Percentiles rank a stretch among this genome's conserved stretches.
These are phyloP conservation scores for Colletotrichum caudatum DNA, from an alignment of 2,329 filamentous ascomycete genomes.

Conservation along the genomic window DNA sequence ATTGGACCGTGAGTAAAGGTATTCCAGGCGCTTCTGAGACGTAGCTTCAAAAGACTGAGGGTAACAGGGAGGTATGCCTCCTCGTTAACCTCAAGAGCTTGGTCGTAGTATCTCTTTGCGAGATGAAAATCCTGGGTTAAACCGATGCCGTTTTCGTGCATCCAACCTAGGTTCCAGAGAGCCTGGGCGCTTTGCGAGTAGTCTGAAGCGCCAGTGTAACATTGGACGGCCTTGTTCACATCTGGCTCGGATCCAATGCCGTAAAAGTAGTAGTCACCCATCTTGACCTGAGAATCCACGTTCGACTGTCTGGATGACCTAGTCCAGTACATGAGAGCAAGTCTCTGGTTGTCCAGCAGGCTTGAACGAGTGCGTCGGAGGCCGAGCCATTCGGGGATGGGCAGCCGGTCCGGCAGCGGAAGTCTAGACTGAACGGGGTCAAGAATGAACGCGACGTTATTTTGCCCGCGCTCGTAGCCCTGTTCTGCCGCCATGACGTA, in stretches of 20 bases:
- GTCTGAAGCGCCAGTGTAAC: slow-evolving; percentile 93
- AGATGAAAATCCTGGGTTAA: slow-evolving; percentile 96
- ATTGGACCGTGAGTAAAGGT: slow-evolving; percentile 89
- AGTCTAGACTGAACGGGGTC: slow-evolving; percentile 77
- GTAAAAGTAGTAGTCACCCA: slow-evolving; percentile 95
- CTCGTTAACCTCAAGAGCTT: slow-evolving; percentile 88
- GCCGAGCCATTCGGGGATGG: slow-evolving; percentile 41
- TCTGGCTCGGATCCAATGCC: slow-evolving; percentile 81
- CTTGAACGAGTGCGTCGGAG: slow-evolving; percentile 39
- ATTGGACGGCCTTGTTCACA: slow-evolving; percentile 88
- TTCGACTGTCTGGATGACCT: slow-evolving; percentile 93
- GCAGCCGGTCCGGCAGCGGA: slow-evolving; percentile 58
- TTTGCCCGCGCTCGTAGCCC: slow-evolving; percentile 89
- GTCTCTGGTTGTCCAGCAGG: slow-evolving; percentile 64
- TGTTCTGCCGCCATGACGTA: slow-evolving; percentile 93
- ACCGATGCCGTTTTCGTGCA: slow-evolving; percentile 97
- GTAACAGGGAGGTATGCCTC: slow-evolving; percentile 96
- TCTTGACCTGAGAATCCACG: slow-evolving; percentile 94
- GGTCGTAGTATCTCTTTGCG: slow-evolving; percentile 95
- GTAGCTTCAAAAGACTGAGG: slow-evolving; percentile 85
- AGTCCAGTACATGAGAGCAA: slow-evolving; percentile 94
- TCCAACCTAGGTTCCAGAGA: slow-evolving; percentile 97
- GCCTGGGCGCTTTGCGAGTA: slow-evolving; percentile 93
- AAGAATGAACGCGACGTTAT: slow-evolving; percentile 88
- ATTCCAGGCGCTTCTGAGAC: slow-evolving; percentile 92